Percentiles rank a stretch among this genome's conserved stretches.
Conservation (phyloP, 768 basidiomycete species). For the Tubosaeta brunneosetosa region DNA sequence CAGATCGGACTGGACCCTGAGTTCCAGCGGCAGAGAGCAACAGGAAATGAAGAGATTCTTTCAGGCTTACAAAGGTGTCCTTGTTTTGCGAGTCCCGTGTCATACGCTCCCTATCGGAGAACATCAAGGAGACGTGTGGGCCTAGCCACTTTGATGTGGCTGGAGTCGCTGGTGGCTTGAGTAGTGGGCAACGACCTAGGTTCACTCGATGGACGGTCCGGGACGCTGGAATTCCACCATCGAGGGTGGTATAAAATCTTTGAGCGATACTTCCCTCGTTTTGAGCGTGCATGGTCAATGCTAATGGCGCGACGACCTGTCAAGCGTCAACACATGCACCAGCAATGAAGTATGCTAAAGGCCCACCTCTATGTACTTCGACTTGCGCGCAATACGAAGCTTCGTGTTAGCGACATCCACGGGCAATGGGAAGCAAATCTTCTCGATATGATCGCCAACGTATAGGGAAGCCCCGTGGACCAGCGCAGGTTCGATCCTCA, state of each 20-base stretch:
- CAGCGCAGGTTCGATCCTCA: conserved; percentile 11
- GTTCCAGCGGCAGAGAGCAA: conserved; percentile 26
- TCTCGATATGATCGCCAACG: conserved; percentile 18
- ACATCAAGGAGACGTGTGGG: conserved; percentile 28
- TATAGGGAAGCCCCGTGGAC: conserved; percentile 1
- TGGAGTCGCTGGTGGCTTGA: conserved; percentile 20
- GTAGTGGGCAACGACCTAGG: conserved; percentile 30
- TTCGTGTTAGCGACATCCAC: conserved; percentile 35
- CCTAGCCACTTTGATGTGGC: conserved; percentile 28
- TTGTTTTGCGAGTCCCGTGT: conserved; percentile 2
- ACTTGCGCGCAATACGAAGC: conserved; percentile 50
- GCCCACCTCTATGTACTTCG: conserved; percentile 41
- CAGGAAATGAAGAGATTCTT: conserved; percentile 30
- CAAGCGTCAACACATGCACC: background rate
- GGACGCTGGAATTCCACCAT: conserved; percentile 7
- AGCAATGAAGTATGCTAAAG: background rate
- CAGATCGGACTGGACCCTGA: conserved; percentile 12
- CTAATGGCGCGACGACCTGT: conserved; percentile 20
- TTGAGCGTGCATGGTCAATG: conserved; percentile 10
- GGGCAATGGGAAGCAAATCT: conserved; percentile 41
- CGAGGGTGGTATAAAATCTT: conserved; percentile 27
- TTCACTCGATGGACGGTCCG: conserved; percentile 41
- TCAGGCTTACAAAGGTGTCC: conserved; percentile 30
- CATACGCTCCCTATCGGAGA: conserved; percentile 31
- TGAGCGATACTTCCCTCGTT: conserved; percentile 18